phyloP scores from a whole-genome alignment of 495 filamentous ascomycete species.

The Aspergillus biplanus region DNA sequence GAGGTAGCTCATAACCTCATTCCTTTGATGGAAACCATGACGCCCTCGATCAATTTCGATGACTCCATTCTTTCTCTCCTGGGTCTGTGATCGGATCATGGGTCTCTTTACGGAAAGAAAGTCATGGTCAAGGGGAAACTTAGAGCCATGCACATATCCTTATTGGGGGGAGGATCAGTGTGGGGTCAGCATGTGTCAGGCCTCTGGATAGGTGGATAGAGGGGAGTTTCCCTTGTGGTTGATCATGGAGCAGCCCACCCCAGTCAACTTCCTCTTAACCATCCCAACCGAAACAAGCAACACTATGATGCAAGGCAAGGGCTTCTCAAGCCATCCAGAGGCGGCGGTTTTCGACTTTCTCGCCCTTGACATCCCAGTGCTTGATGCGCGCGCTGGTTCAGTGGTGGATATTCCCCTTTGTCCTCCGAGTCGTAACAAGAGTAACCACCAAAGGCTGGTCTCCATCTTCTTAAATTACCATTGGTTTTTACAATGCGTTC shows the following conservation, averaged over 20 bases:
- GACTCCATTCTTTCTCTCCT: constrained; percentile 5
- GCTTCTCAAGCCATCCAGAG: no score
- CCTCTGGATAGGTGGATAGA: constrained; percentile 14
- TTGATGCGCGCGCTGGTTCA: background rate
- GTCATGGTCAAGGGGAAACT: constrained; percentile 7
- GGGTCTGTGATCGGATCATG: constrained; percentile 27
- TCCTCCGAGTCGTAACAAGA: background rate
- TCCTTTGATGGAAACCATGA: background rate
- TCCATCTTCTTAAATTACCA: background rate
- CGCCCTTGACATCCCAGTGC: background rate
- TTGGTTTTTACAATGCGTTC: background rate
- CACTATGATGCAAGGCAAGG: background rate
- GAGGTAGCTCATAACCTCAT: background rate
- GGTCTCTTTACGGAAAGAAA: constrained; percentile 7
- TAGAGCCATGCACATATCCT: constrained; percentile 21
- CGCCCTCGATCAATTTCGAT: constrained; percentile 1
- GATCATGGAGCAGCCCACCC: constrained; percentile 11
- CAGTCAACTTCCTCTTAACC: background rate
- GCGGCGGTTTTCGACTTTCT: background rate
- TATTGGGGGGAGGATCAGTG: constrained; percentile 21
- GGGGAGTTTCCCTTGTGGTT: constrained; percentile 13
- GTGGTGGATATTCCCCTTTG: background rate
- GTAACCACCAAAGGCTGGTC: background rate
- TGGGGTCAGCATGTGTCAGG: constrained; percentile 26
- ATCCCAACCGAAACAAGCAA: constrained; percentile 14